Base-by-base conservation (phyloP, 345 rosid species). In the Cardamine occulta region DNA sequence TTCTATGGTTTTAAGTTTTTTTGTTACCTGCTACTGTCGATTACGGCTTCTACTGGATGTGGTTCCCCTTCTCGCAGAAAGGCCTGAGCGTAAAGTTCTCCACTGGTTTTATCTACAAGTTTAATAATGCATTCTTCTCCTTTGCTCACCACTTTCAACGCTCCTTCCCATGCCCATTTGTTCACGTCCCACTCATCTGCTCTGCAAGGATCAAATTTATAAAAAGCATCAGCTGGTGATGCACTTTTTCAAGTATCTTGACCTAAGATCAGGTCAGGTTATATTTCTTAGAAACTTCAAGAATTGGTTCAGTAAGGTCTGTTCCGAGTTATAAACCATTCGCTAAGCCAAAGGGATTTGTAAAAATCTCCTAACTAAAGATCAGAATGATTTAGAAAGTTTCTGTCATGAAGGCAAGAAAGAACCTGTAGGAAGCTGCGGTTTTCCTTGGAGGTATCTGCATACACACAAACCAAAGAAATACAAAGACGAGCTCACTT, bases 121-220 rank as follows among this genome's bases (percentile, higher is more conserved):
- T 82, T 91, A 70, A 96, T 96, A 69, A 91, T 89, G 84, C 99
- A 96, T 39, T 93, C 99, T 85, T 96, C 99, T 47, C 88, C 98
- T 83, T 87, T 96, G 85, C 96, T 87, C 68, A 88, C 67, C 58
- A 96, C 99, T 83, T 87, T 96, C 70, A 96, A 63, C 7, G 74
- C 70, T 26, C 99, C 99, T 80, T 91, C 98, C 99, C 99, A 96
- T 63, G 89, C 93, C 99, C 99, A 96, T 82, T 96, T 91, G 82
- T 96, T 93, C 35, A 96, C 98, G 68, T 96, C 78, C 99, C 99
- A 96, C 74, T 96, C 99, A 86, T 93, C 99, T 70, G 99, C 99
- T 82, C 98, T 96, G 86, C 73, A 81, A 78, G 15, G 21, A 71
- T 53, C 66, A 71, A 66, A 42, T 53, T 11, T 13, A 28, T 49